Evolutionary conservation across 345 rosid genomes (phyloP).

Genomic region (Limnanthes douglasii): DNA sequence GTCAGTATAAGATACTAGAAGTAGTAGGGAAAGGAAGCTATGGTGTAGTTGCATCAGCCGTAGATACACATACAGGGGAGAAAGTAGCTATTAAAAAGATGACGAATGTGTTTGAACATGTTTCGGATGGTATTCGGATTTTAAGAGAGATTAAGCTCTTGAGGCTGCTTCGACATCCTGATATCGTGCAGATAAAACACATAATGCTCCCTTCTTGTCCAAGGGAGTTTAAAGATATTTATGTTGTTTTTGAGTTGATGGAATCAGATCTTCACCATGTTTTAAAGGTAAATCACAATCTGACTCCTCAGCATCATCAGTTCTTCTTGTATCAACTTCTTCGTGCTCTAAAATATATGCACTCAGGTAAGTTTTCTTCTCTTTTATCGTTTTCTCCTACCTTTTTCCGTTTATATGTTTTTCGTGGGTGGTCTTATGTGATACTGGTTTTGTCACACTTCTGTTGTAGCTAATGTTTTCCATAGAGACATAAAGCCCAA

Average conservation of each 20-base stretch:
- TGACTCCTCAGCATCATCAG: constrained; percentile 84
- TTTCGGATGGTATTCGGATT: constrained; percentile 83
- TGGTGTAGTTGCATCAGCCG: constrained; percentile 91
- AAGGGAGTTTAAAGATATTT: constrained; percentile 85
- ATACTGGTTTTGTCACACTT: constrained; percentile 1
- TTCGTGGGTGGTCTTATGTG: background rate
- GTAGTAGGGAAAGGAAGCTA: constrained; percentile 97
- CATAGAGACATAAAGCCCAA: constrained; percentile 95
- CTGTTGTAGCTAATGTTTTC: constrained; percentile 58
- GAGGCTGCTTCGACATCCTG: constrained; percentile 70
- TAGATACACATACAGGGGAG: constrained; percentile 85
- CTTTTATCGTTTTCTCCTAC: constrained; percentile 4
- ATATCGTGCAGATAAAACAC: constrained; percentile 83
- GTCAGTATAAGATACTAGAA: constrained; percentile 85
- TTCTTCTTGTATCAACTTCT: constrained; percentile 99
- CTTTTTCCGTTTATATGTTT: background rate
- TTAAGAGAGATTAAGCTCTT: constrained; percentile 94
- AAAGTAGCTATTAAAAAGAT: constrained; percentile 96
- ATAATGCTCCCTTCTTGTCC: constrained; percentile 96
- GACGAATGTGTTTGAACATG: constrained; percentile 84
- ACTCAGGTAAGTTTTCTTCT: constrained; percentile 49
- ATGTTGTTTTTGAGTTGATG: constrained; percentile 96
- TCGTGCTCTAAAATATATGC: constrained; percentile 84
- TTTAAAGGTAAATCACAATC: constrained; percentile 74
- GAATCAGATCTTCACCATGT: constrained; percentile 96